Evolutionary conservation across 192 early-diverging fungal species (phyloP), one percentile per base, ranked within the genome.

Genomic region (Backusella morwellensis): DNA sequence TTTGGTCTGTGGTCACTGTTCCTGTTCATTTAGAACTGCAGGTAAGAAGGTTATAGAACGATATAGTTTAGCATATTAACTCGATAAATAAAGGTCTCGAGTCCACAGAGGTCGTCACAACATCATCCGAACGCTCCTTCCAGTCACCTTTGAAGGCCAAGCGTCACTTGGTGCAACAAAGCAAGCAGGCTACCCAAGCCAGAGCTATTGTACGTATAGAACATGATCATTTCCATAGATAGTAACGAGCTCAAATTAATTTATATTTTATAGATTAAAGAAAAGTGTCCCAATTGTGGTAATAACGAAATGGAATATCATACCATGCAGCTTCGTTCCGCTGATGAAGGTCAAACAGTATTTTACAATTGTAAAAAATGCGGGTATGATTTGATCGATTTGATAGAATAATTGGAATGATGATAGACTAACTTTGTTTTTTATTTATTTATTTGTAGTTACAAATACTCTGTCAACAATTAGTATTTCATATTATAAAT

Each of bases 291-390:
- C 23, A 91, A 96, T 70, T 99, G 98, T 82, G 98, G 93, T 66
- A 86, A 91, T 26, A 90, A 91, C 19, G 96, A 98, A 86, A 96
- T 99, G 95, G 92, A 91, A 17, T 99, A 95, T 84, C 92, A 97
- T 80, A 98, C 98, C 3, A 94, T 97, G 85, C 98, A 99, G 83
- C 85, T 99, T 81, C 93, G 98, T 56, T 95, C 94, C 75, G 98
- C 98, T 15, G 98, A 99, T 91, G 98, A 99, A 92, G 98, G 98
- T 50, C 98, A 99, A 86, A 99, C 98, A n/a, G 91, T 99, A n/a
- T 99, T 99, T 81, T 98, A 97, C 85, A 93, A 89, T 76, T 99
- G 98, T 86, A 88, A 91, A 44, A 95, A 97, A 85, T 99, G 98
- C 88, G 96, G 96, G 86, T 95, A 93, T 75, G 88, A 84, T 38